phyloP scores from a whole-genome alignment of 2,329 filamentous ascomycete species.

The Penicillium expansum region DNA sequence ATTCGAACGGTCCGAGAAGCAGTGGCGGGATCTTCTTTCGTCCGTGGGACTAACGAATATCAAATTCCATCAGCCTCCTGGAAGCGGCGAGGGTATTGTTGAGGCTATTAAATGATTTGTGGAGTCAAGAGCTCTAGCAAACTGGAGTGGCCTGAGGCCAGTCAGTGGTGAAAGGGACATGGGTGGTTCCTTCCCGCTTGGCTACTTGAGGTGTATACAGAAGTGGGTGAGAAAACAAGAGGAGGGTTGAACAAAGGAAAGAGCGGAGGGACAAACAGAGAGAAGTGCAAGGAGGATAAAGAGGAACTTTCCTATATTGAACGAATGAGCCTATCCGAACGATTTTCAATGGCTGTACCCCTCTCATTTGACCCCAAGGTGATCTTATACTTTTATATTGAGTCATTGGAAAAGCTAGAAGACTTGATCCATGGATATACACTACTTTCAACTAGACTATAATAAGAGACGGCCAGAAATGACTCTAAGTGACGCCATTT shows the following conservation, averaged over 20 bases:
- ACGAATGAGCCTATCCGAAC: background rate
- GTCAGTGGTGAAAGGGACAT: too few relatives aligned
- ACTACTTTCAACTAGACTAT: background rate
- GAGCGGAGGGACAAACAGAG: too few relatives aligned
- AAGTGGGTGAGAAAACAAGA: background rate
- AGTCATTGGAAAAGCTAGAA: background rate
- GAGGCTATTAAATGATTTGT: background rate
- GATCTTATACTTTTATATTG: background rate
- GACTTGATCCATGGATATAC: background rate
- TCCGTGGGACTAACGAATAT: background rate
- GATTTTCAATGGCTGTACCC: background rate
- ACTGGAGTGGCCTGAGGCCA: too few relatives aligned
- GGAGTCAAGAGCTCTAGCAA: too few relatives aligned
- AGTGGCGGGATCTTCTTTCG: conserved; percentile 20
- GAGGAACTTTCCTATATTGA: background rate
- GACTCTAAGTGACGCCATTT: background rate
- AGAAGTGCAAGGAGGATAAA: too few relatives aligned
- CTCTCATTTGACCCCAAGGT: background rate
- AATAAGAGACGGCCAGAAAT: background rate
- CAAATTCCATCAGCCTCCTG: background rate
- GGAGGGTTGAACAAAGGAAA: too few relatives aligned
- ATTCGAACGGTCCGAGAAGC: conserved; percentile 20
- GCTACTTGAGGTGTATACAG: background rate
- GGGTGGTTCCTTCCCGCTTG: background rate
- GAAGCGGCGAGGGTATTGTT: background rate